Percentiles rank a stretch among this genome's conserved stretches.
phyloP scores from a whole-genome alignment of 1,139 yeast genomes.

The Hyphopichia wangnamkhiaoensis region DNA sequence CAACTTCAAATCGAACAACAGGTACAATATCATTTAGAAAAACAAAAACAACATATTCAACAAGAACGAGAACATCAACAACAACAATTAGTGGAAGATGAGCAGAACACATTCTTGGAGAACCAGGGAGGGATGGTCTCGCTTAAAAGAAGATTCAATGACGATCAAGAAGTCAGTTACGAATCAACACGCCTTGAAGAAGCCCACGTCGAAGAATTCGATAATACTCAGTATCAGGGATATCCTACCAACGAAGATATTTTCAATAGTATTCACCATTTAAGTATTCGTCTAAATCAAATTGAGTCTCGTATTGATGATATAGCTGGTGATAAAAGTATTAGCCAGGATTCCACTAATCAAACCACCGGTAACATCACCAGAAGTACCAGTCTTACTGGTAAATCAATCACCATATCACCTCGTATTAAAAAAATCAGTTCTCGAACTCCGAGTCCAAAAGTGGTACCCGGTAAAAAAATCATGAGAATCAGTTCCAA shows the following conservation, averaged over 20 bases:
- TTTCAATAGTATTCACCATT: background rate
- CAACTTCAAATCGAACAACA: conserved; percentile 1
- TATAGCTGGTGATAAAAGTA: too few species aligned
- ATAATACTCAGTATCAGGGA: too few species aligned
- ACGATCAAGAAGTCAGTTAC: background rate
- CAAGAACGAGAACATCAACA: conserved; percentile 2
- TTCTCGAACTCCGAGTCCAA: background rate
- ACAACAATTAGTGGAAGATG: background rate
- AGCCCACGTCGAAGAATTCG: background rate
- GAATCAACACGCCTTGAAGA: background rate
- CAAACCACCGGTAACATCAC: too few species aligned
- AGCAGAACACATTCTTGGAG: background rate
- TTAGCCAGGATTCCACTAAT: too few species aligned
- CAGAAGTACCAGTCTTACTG: too few species aligned
- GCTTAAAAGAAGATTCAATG: background rate
- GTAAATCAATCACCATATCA: background rate
- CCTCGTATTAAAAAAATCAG: background rate
- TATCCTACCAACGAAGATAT: background rate
- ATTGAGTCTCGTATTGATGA: background rate
- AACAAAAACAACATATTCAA: background rate
- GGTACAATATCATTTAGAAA: conserved; percentile 2
- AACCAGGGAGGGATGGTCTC: too few species aligned
- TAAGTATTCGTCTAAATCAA: background rate
- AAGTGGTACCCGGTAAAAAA: background rate
- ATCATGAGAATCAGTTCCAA: background rate